These are phyloP conservation scores for Aspergillus sergii DNA, from an alignment of 2,329 filamentous ascomycete species.

Conservation along the genomic window DNA sequence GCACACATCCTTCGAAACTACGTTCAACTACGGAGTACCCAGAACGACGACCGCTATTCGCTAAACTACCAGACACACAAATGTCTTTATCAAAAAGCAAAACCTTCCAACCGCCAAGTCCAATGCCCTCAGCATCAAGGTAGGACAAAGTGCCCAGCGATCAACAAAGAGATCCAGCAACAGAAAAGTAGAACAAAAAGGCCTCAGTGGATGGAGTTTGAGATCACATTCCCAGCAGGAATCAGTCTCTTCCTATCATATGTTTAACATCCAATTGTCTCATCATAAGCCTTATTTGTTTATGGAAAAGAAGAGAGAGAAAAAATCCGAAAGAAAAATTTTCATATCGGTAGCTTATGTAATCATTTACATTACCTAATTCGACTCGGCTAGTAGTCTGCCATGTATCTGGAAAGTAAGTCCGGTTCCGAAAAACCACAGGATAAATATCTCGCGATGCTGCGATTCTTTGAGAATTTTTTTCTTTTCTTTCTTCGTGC, in stretches of 20 bases:
- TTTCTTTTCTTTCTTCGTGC: constrained; percentile 71
- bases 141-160: constrained; percentile 1
- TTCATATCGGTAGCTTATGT: neutral
- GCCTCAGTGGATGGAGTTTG: constrained; percentile 46
- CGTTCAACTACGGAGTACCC: too few species aligned
- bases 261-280: constrained; percentile 39
- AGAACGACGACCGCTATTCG: neutral
- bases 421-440: constrained; percentile 19
- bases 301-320: constrained; percentile 21
- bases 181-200: constrained; percentile 17
- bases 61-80: neutral
- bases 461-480: constrained; percentile 29
- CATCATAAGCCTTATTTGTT: constrained; percentile 45
- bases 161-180: neutral
- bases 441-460: constrained; percentile 26
- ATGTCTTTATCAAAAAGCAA: neutral
- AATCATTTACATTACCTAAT: constrained; percentile 20
- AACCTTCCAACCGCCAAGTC: neutral
- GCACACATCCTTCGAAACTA: neutral
- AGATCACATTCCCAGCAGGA: constrained; percentile 42
- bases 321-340: neutral
- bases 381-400: neutral
- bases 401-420: constrained; percentile 15
- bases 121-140: neutral
- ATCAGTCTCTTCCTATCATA: constrained; percentile 55